Evolutionary conservation across 345 rosid genomes (phyloP), one percentile per base, ranked within the genome.

Genomic region (Raphanus raphanistrum): DNA sequence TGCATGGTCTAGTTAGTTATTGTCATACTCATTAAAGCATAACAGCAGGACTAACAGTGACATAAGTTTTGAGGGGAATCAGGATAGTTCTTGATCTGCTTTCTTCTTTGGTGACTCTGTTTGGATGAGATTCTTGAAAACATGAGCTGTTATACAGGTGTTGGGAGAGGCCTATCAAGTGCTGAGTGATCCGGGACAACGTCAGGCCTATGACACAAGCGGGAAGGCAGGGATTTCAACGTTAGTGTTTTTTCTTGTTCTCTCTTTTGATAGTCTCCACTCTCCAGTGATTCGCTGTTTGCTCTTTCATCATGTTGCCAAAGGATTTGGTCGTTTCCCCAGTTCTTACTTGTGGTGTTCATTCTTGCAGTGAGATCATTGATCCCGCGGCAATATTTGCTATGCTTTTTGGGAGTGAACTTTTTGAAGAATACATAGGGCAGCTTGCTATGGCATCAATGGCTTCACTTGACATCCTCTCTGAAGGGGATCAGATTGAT

Each of bases 141-240:
- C 0, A 8, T 50, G 26, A 54, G 3, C 45, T 70, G 48, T 74
- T 58, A 78, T 67, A 59, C 80, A 95, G 99, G 96, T 84, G 16
- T 77, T 95, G 82, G 97, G 99, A 71, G 99, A 95, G 88, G 99
- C 97, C 63, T 95, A 95, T 87, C 99, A 95, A 84, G 98, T 95
- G 25, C 67, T 95, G 71, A 95, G 99, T 75, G 98, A 95, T 83
- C 88, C 94, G 50, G 67, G 84, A 67, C 99, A 95, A 83, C 88
- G 98, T 17, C 91, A 92, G 84, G 98, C 99, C 63, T 95, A 95
- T 65, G 98, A 95, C 89, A 84, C 86, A 66, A 29, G 75, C 74
- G 99, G 99, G 71, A 95, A 95, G 86, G 84, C 98, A 16, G 98
- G 98, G 85, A 90, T 94, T 72, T 94, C 98, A 75, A 84, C 90